Evolutionary conservation across 345 rosid species (phyloP), one percentile per base, ranked within the genome.

Genomic region (Salix viminalis): DNA sequence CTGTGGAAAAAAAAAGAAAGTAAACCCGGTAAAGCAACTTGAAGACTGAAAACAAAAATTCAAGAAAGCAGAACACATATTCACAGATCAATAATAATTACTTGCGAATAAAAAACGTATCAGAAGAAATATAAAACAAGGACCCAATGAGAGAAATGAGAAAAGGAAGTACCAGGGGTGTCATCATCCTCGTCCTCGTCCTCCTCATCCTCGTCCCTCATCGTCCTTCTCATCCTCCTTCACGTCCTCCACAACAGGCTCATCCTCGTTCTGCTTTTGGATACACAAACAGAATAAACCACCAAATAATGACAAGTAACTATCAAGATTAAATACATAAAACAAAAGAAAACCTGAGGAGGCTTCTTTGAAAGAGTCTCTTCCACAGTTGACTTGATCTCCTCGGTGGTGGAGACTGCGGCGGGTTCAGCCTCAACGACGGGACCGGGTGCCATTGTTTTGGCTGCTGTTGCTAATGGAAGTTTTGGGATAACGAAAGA

Each of bases 151-250:
- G 9, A 9, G 21, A 23, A 19, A 1, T 21, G 18, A 21, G 42
- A 32, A 67, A n/a, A 37, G 30, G 65, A 21, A 28, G 42, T 52
- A 92, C 97, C 96, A 62, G 77, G 85, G 76, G 87, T 81, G 0
- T 82, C 93, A 64, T 88, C 97, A 0, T 88, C 91, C 69, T 90
- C 85, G 50, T 88, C 93, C 28, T 87, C 89, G 23, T 89, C 94
- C 1, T 89, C 95, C 13, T 92, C 94, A 18, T 91, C 97, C 0
- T 90, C 94, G 0, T 89, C 97, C 97, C 0, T 88, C 95, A 3
- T 87, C 97, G 0, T 91, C 88, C 5, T 85, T 70, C 4, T 89
- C 89, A 2, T 87, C 90, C 0, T 92, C 96, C 79, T 92, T 91
- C 77, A 89, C 90, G 75, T 91, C 97, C 83, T 90, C 97, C 42